These are phyloP conservation scores for Cetradonia linearis DNA, from an alignment of 495 filamentous ascomycete species.

Conservation along the genomic window DNA sequence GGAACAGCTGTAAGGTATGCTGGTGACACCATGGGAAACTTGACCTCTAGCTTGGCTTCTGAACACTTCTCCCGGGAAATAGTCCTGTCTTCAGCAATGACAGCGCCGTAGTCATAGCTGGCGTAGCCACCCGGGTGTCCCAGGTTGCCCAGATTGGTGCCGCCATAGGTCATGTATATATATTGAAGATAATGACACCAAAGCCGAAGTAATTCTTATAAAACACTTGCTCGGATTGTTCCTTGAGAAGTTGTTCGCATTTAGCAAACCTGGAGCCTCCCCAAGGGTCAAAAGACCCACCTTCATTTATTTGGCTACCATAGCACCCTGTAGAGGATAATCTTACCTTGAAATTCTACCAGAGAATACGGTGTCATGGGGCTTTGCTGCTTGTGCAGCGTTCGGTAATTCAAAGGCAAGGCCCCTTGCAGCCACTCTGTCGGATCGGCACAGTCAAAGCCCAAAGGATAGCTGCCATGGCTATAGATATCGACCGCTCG, in stretches of 20 bases:
- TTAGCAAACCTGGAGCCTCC: constrained; percentile 56
- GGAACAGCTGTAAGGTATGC: constrained; percentile 49
- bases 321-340: no score
- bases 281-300: constrained; percentile 68
- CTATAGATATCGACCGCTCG: constrained; percentile 71
- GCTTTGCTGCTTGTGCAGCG: constrained; percentile 45
- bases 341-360: constrained; percentile 66
- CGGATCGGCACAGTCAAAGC: constrained; percentile 49
- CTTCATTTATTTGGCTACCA: no score
- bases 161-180: constrained; percentile 67
- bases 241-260: constrained; percentile 52
- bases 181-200: constrained; percentile 48
- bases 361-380: constrained; percentile 59
- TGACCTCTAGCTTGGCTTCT: constrained; percentile 62
- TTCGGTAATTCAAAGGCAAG: constrained; percentile 39
- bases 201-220: constrained; percentile 70
- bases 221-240: constrained; percentile 66
- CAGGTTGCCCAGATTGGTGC: constrained; percentile 65
- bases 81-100: constrained; percentile 56
- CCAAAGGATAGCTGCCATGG: constrained; percentile 62
- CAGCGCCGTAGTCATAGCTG: constrained; percentile 62
- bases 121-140: constrained; percentile 58
- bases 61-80: constrained; percentile 67
- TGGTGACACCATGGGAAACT: constrained; percentile 61
- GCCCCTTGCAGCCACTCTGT: constrained; percentile 38